A percentile compares a stretch with the other conserved stretches of the same genome.
Evolutionary conservation across 768 basidiomycete species (phyloP).

Genomic region (Mycena vitilis): DNA sequence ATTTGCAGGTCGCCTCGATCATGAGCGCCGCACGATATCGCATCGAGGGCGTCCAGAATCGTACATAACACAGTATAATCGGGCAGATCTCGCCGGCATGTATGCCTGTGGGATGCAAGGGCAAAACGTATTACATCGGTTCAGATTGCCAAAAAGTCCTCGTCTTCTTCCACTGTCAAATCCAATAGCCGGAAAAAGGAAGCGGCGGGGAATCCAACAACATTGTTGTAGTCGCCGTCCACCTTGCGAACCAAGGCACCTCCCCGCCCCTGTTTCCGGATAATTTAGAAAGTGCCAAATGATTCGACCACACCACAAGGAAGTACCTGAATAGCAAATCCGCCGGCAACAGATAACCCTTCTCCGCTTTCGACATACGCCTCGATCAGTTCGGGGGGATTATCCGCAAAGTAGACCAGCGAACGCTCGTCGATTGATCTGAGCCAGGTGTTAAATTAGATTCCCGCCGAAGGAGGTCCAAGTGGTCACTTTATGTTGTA

Average conservation of each 20-base stretch:
- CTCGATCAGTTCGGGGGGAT: constrained; percentile 64
- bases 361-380: constrained; percentile 90
- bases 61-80: too few relatives aligned
- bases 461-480: constrained; percentile 1
- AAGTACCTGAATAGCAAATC: constrained; percentile 90
- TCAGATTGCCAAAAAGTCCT: constrained; percentile 72
- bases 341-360: constrained; percentile 90
- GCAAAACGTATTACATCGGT: not conserved
- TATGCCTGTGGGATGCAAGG: not conserved
- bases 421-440: constrained; percentile 89
- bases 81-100: too few relatives aligned
- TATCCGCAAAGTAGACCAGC: constrained; percentile 81
- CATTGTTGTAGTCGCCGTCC: constrained; percentile 91
- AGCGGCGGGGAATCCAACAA: constrained; percentile 92
- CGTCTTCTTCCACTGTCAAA: constrained; percentile 77
- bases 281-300: constrained; percentile 8
- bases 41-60: too few relatives aligned
- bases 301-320: not conserved
- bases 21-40: too few relatives aligned
- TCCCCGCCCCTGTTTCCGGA: constrained; percentile 74
- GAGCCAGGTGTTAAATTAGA: not conserved
- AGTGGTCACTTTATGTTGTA: constrained; percentile 71
- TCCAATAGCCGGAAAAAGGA: constrained; percentile 85
- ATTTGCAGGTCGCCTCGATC: too few relatives aligned
- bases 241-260: constrained; percentile 85